These are phyloP conservation scores for Vickermania spadyakhi DNA, from an alignment of 208 protist genomes.

Conservation along the genomic window DNA sequence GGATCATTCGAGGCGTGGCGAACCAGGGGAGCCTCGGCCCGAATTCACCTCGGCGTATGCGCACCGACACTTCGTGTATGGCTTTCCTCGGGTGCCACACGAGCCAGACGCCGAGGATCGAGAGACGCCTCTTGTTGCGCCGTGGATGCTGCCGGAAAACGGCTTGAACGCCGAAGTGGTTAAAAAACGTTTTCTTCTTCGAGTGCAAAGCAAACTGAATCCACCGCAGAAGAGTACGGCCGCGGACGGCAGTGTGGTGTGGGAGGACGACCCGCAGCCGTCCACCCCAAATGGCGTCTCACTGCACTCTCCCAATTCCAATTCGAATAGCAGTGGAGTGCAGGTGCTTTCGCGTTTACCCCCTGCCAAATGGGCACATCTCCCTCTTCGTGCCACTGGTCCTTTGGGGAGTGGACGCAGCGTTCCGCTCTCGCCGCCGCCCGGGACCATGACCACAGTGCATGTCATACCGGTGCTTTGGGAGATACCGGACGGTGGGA, in stretches of 20 bases:
- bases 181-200: constrained; percentile 55
- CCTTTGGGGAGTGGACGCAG: no score
- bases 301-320: no score
- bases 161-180: constrained; percentile 63
- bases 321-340: no score
- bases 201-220: background rate
- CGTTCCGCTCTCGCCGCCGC: no score
- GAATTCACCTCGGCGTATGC: background rate
- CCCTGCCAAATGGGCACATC: background rate
- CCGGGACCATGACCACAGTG: background rate
- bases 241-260: no score
- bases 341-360: background rate
- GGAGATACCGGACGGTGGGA: background rate
- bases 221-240: background rate
- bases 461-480: background rate
- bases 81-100: background rate
- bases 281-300: background rate
- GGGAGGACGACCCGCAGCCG: background rate
- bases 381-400: background rate
- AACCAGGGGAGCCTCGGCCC: background rate
- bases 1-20: background rate
- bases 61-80: background rate
- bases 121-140: constrained; percentile 10
- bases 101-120: background rate
- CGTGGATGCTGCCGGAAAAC: constrained; percentile 31